phyloP scores from a whole-genome alignment of 2,329 filamentous ascomycete species.

The Exophiala dermatitidis region DNA sequence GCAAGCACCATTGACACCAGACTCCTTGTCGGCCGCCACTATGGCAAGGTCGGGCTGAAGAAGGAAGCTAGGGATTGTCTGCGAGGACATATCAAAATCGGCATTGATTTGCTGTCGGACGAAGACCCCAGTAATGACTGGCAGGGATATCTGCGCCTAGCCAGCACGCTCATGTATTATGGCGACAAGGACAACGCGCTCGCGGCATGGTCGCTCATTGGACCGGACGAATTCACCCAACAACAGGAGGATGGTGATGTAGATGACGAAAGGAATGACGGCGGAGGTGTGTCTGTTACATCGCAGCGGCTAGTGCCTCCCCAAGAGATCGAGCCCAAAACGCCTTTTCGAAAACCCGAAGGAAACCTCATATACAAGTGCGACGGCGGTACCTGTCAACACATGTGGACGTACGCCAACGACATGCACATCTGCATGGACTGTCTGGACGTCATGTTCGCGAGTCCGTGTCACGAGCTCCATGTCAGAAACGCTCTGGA shows the following conservation, averaged over 20 bases:
- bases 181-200: slow-evolving; percentile 28
- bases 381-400: slow-evolving; percentile 15
- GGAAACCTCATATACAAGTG: slow-evolving; percentile 12
- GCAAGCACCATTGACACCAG: neutral
- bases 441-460: slow-evolving; percentile 28
- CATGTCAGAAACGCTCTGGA: slow-evolving; percentile 10
- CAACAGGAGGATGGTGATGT: neutral
- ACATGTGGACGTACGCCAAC: slow-evolving; percentile 25
- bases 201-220: slow-evolving; percentile 29
- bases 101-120: slow-evolving; percentile 29
- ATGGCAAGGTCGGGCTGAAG: neutral
- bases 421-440: slow-evolving; percentile 30
- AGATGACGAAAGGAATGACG: neutral
- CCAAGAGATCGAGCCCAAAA: neutral
- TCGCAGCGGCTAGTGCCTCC: neutral
- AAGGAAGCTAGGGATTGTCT: neutral
- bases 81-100: slow-evolving; percentile 21
- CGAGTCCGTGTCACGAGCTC: slow-evolving; percentile 22
- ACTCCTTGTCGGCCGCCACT: neutral
- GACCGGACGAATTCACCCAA: slow-evolving; percentile 13
- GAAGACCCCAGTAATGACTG: slow-evolving; percentile 29
- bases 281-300: neutral
- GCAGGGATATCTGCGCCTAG: slow-evolving; percentile 25
- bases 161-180: slow-evolving; percentile 24
- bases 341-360: neutral